Evolutionary conservation across 768 basidiomycete genomes (phyloP).

Genomic region (Mycena rebaudengoi): DNA sequence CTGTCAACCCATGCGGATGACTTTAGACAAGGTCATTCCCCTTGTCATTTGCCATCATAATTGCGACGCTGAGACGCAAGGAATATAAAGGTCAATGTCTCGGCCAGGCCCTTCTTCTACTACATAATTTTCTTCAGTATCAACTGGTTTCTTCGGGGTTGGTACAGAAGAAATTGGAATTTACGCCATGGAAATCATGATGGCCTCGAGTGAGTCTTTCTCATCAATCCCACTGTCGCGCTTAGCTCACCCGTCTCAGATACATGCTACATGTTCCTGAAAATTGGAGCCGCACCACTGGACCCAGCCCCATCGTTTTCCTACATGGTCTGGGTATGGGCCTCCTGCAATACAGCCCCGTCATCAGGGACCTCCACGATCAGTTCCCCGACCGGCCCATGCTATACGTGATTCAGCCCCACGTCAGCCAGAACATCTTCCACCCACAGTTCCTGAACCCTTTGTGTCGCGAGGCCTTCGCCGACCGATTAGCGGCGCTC

Average conservation of each 20-base stretch:
- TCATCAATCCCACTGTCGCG: neutral
- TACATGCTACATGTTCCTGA: constrained; percentile 79
- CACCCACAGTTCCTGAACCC: constrained; percentile 78
- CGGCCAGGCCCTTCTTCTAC: constrained; percentile 72
- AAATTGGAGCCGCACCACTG: constrained; percentile 66
- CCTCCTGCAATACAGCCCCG: constrained; percentile 70
- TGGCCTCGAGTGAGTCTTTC: constrained; percentile 71
- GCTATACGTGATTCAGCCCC: constrained; percentile 80
- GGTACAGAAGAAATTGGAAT: constrained; percentile 51
- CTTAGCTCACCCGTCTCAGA: constrained; percentile 46
- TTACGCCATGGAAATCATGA: constrained; percentile 59
- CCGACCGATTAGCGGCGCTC: constrained; percentile 62
- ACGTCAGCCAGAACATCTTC: constrained; percentile 88
- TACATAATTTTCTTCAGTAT: constrained; percentile 60
- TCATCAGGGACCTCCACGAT: constrained; percentile 66
- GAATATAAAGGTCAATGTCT: constrained; percentile 57
- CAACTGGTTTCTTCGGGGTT: constrained; percentile 57
- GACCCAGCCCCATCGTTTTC: constrained; percentile 79
- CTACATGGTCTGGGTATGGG: constrained; percentile 92
- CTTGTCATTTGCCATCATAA: neutral
- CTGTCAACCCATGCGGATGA: constrained; percentile 69
- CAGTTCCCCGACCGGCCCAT: constrained; percentile 74
- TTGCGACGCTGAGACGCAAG: no score
- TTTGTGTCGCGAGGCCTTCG: constrained; percentile 67
- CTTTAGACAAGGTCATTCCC: constrained; percentile 72